Percentiles rank a stretch among this genome's conserved stretches.
Conservation (phyloP, 495 filamentous ascomycete species). For the Neurospora cerealis region DNA sequence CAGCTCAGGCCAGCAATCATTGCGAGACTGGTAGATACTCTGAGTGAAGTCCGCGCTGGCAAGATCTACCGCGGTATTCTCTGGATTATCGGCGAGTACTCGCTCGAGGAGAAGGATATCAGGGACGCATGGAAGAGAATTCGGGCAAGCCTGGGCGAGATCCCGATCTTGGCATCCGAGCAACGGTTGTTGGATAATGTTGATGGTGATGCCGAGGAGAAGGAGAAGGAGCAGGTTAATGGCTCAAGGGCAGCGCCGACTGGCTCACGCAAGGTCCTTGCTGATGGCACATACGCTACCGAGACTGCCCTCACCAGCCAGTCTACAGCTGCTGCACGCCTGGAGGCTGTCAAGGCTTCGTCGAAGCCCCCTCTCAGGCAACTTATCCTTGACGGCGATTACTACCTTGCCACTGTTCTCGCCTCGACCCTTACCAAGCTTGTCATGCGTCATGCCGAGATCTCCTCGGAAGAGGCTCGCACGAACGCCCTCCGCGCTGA, state of each 20-base stretch:
- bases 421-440: conserved; percentile 93
- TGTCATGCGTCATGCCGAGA: conserved; percentile 95
- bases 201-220: conserved; percentile 42
- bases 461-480: conserved; percentile 74
- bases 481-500: conserved; percentile 93
- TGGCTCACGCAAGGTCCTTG: conserved; percentile 82
- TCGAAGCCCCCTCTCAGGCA: conserved; percentile 94
- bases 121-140: conserved; percentile 96
- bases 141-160: conserved; percentile 87
- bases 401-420: conserved; percentile 90
- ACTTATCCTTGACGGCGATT: conserved; percentile 94
- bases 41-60: conserved; percentile 89
- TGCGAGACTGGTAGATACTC: conserved; percentile 75
- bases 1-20: conserved; percentile 79
- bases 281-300: conserved; percentile 95
- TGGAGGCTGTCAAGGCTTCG: conserved; percentile 93
- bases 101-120: conserved; percentile 85
- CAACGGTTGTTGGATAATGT: conserved; percentile 73
- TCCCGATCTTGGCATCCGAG: conserved; percentile 93
- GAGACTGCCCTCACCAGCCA: conserved; percentile 93
- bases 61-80: conserved; percentile 95
- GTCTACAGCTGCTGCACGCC: conserved; percentile 76
- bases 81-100: conserved; percentile 98
- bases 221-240: conserved; percentile 62
- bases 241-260: conserved; percentile 69